Conservation (phyloP, 2,329 filamentous ascomycete species). For the Phyllosticta paracitricarpa region DNA sequence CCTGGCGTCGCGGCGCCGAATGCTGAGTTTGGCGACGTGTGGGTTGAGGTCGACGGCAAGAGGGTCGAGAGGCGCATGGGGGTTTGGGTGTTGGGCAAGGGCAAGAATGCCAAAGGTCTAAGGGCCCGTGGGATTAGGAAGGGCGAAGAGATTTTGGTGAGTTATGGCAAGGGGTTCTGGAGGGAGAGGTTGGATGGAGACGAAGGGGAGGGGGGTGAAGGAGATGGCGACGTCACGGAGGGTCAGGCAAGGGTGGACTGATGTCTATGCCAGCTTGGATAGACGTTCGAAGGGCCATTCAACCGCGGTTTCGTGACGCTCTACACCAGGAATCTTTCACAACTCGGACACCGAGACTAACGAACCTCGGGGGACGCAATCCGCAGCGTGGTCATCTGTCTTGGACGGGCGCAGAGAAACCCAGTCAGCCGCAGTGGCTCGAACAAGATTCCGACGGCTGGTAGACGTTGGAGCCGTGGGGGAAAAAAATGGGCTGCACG, state of each 20-base stretch:
- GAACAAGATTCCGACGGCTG: neutral
- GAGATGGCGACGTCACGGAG: conserved; percentile 7
- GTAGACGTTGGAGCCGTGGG: neutral
- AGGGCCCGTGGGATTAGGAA: conserved; percentile 36
- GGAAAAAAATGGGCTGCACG: neutral
- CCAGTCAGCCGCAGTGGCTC: neutral
- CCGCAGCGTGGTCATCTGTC: neutral
- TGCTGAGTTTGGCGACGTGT: conserved; percentile 35
- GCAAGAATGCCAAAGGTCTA: conserved; percentile 36
- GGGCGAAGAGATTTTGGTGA: conserved; percentile 43
- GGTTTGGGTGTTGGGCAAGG: conserved; percentile 40
- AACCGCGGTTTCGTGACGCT: neutral
- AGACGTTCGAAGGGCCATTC: neutral
- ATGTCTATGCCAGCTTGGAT: neutral
- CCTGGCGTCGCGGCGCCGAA: conserved; percentile 21
- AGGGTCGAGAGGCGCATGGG: conserved; percentile 39
- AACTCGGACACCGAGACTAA: neutral
- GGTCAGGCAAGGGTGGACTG: neutral
- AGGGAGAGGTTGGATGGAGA: conserved; percentile 22
- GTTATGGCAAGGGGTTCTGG: conserved; percentile 45
- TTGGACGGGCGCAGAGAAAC: neutral
- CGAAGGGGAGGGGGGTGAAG: neutral
- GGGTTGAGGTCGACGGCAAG: conserved; percentile 23
- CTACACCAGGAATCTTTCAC: neutral
- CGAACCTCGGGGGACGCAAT: neutral